Evolutionary conservation across 192 early-diverging fungal species (phyloP), one percentile per base, ranked within the genome.

Genomic region (Umbelopsis isabellina): DNA sequence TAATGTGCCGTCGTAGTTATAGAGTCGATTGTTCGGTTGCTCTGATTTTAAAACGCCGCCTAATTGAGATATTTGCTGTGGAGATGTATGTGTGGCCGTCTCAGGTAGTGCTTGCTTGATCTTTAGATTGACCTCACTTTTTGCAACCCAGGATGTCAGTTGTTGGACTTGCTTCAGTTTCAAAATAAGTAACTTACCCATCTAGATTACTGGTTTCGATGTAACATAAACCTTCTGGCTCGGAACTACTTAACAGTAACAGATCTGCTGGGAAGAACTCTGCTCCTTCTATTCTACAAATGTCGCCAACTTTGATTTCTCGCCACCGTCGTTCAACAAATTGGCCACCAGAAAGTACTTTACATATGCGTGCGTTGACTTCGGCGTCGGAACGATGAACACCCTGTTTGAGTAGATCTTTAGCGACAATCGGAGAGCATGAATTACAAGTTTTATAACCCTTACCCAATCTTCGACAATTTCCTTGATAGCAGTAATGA

Each of bases 161-260:
- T 21, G 5, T 20, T 15, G 8, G 22, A n/a, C 21, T 4, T 30
- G 27, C 27, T 30, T 30, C 1, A 30, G 3, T 30, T 3, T 30
- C 27, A 3, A 30, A 2, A 30, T 30, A 30, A 30, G 1, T 30
- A 30, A 75, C 69, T 80, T 80, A 92, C 91, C 92, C 97, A 75
- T 99, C 97, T 58, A 99, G 83, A 79, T 98, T 98, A 73, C 93
- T 94, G 70, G 97, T 99, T 80, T 99, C 97, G 67, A 99, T 96
- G 72, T 99, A 99, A 78, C 93, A 95, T 79, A 98, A 84, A 41
- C 93, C 96, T 79, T 99, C 96, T 16, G 96, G 97, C 75, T 98
- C 97, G 15, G 90, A 92, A 46, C 91, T 93, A 83, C 93, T 95
- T 16, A 99, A 71, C 25, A 99, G 72, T 23, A 98, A 83, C 70